Conservation (phyloP, 805 yeast species). For the Candida ovalis region DNA sequence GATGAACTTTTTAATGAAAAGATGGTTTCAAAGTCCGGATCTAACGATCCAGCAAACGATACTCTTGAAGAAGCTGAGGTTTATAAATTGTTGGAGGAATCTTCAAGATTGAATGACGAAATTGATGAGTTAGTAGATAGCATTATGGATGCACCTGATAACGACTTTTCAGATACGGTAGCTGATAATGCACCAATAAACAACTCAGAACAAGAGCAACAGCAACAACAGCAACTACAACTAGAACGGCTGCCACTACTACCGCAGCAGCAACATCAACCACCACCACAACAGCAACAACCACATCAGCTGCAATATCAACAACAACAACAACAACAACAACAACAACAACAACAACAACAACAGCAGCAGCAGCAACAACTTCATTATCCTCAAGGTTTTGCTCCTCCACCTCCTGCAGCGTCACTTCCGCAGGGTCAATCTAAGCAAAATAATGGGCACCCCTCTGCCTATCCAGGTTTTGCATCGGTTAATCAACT, state of each 20-base stretch:
- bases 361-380: neutral
- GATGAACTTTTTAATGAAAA: neutral
- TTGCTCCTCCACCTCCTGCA: neutral
- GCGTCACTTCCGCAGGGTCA: neutral
- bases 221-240: too few species aligned
- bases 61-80: conserved; percentile 3
- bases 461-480: neutral
- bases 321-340: conserved; percentile 1
- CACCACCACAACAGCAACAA: too few species aligned
- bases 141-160: neutral
- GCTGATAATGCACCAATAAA: neutral
- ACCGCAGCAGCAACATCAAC: too few species aligned
- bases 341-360: neutral
- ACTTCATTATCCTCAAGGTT: neutral
- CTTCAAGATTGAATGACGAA: neutral
- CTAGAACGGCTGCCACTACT: too few species aligned
- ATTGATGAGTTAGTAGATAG: conserved; percentile 12
- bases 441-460: neutral
- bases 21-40: too few species aligned
- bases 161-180: conserved; percentile 1
- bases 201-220: neutral
- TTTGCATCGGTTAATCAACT: neutral
- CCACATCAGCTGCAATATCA: conserved; percentile 1
- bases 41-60: neutral
- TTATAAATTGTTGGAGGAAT: conserved; percentile 11